Evolutionary conservation across 2,329 filamentous ascomycete genomes (phyloP).

Genomic region (Fusarium ramigenum): DNA sequence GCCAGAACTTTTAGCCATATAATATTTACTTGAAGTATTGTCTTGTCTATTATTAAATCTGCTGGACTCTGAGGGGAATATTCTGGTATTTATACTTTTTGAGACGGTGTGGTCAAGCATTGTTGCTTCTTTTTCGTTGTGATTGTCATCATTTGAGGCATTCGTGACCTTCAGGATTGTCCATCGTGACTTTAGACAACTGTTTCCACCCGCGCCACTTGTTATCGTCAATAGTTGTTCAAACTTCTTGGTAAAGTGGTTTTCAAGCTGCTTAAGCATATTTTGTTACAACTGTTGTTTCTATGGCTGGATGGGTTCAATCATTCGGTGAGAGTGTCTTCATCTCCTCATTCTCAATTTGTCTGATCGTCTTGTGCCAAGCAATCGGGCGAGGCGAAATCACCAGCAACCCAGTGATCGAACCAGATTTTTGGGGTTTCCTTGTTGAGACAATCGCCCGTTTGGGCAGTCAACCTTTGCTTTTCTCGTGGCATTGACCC

Average conservation of each 20-base stretch:
- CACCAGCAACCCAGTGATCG: not conserved
- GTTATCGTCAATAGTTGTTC: not conserved
- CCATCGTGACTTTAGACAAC: not conserved
- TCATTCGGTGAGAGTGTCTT: not conserved
- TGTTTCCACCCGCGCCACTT: rapidly evolving
- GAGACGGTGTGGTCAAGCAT: not conserved
- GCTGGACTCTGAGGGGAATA: rapidly evolving
- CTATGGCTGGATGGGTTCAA: too few relatives aligned
- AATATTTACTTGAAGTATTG: not conserved
- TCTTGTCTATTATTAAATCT: not conserved
- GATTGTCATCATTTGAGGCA: not conserved
- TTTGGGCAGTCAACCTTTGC: not conserved
- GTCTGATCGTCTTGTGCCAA: not conserved
- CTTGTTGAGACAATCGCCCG: not conserved
- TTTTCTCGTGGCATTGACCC: not conserved
- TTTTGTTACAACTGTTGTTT: not conserved
- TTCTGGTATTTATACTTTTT: not conserved
- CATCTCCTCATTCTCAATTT: not conserved
- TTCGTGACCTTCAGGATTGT: not conserved
- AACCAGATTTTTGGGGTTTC: too few relatives aligned
- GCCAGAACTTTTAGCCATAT: not conserved
- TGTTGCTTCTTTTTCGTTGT: not conserved
- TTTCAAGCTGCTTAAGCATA: rapidly evolving
- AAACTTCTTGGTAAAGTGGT: not conserved
- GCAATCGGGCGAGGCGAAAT: not conserved